Conservation (phyloP, 2,329 filamentous ascomycete genomes). For the Pestalotiopsis sp. region DNA sequence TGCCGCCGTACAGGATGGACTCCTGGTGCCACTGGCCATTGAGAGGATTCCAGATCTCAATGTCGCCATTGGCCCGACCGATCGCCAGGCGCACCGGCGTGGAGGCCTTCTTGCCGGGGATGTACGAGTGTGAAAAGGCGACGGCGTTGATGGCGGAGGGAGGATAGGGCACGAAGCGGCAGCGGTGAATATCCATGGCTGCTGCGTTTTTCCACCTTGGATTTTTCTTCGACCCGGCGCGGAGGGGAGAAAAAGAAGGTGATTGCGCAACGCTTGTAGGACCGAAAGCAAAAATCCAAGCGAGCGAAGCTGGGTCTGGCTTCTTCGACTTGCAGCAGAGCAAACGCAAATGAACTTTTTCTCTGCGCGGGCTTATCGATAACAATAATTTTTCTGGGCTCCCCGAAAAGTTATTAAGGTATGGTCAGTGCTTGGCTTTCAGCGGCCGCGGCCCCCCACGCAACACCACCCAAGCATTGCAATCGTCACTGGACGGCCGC, state of each 20-base stretch:
- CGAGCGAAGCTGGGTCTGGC: background rate
- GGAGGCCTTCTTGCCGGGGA: constrained; percentile 50
- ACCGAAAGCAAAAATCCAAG: background rate
- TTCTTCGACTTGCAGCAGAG: background rate
- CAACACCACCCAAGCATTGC: background rate
- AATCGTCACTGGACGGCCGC: background rate
- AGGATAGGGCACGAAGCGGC: constrained; percentile 92
- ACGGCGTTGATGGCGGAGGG: constrained; percentile 91
- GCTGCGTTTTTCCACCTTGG: background rate
- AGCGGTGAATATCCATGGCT: constrained; percentile 92
- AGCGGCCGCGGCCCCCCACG: background rate
- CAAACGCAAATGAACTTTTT: background rate
- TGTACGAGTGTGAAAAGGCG: constrained; percentile 80
- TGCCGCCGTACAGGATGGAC: constrained; percentile 79
- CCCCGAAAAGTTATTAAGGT: constrained; percentile 4
- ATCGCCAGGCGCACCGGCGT: constrained; percentile 78
- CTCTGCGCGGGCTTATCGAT: background rate
- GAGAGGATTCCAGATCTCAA: constrained; percentile 95
- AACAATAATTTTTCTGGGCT: background rate
- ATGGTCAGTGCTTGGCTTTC: constrained; percentile 6
- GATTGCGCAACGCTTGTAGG: background rate
- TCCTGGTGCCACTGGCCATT: constrained; percentile 88
- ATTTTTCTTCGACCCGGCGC: background rate
- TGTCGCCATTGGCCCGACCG: constrained; percentile 90
- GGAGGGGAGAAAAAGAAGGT: background rate